Base-by-base conservation (phyloP, 2,329 filamentous ascomycete genomes). In the Ascochyta pisi region DNA sequence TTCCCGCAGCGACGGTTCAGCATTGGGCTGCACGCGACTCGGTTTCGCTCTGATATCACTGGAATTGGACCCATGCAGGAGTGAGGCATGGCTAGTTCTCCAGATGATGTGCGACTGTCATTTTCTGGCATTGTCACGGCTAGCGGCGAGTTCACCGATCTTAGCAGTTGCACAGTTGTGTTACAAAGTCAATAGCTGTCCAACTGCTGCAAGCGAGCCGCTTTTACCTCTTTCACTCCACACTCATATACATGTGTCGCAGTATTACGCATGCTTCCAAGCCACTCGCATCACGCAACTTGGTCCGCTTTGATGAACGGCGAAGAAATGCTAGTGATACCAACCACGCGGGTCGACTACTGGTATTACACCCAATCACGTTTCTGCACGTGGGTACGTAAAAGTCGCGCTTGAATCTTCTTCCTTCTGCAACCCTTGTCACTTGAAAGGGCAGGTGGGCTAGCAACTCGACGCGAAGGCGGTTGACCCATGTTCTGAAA, bases 211-310 rank as follows among this genome's bases (percentile, higher is more conserved):
- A 50, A 50, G 41, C 37, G 31, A 42, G 47, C 37, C 29, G 41
- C 38, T 38, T 12, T 29, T 34, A 19, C 23, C 24, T 44, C 13
- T 13, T 39, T 24, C 8, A 12, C 12, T n/a, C 27, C 45, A 24
- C 15, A 39, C 27, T 12, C 33, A 27, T 22, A 22, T 35, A 23
- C 16, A 39, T 23, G 8, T 39, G 9, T 43, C 40, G 24, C 38
- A 24, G 33, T 34, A 15, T 48, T 39, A 43, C 47, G 47, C 47
- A 56, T 38, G 42, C 38, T 27, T 8, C 19, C 42, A 51, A 56
- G 53, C 47, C 53, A 56, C 47, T 38, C 23, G 37, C 53, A 50
- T 34, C 48, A 56, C 37, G 22, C 31, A 26, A 33, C 23, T 34
- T 51, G 33, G 34, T 39, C 38, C 38, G 31, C 23, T 29, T 23